Evolutionary conservation across 1,284 basidiomycete species (phyloP).

Genomic region (Porphyrellus sp.): DNA sequence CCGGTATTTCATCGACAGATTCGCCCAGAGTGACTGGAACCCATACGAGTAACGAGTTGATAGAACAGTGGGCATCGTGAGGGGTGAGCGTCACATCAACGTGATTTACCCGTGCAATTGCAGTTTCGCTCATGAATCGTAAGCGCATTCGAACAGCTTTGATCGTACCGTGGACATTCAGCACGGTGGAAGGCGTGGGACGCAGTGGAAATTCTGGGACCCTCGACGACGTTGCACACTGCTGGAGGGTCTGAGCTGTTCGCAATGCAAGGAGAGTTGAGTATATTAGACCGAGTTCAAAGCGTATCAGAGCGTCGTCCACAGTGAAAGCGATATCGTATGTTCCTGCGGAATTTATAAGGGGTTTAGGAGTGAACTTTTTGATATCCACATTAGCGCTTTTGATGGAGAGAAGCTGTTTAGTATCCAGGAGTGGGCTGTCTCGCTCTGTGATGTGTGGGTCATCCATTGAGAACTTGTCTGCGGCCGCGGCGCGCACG

Average conservation of each 20-base stretch:
- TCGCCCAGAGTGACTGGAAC: constrained; percentile 38
- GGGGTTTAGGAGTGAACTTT: constrained; percentile 31
- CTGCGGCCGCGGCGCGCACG: constrained; percentile 58
- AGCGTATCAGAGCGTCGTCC: constrained; percentile 43
- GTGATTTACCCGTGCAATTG: constrained; percentile 48
- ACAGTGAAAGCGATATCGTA: constrained; percentile 25
- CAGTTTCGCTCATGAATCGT: constrained; percentile 46
- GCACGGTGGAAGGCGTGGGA: constrained; percentile 14
- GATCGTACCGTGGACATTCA: constrained; percentile 37
- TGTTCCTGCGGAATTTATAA: constrained; percentile 10
- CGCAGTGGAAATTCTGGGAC: constrained; percentile 11
- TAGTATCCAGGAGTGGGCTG: constrained; percentile 40
- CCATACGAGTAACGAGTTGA: constrained; percentile 44
- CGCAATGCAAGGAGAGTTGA: constrained; percentile 65
- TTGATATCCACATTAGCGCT: constrained; percentile 39
- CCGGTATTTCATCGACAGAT: constrained; percentile 28
- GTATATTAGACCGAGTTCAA: constrained; percentile 74
- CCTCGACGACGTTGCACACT: constrained; percentile 31
- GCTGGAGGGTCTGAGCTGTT: constrained; percentile 46
- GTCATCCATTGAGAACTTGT: constrained; percentile 61
- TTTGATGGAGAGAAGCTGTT: constrained; percentile 50
- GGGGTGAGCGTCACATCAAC: constrained; percentile 32
- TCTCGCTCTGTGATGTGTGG: constrained; percentile 54
- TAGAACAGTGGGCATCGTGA: constrained; percentile 28
- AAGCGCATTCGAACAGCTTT: constrained; percentile 47